Evolutionary conservation across 2,329 filamentous ascomycete genomes (phyloP).

Genomic region (Diaporthe caulivora): DNA sequence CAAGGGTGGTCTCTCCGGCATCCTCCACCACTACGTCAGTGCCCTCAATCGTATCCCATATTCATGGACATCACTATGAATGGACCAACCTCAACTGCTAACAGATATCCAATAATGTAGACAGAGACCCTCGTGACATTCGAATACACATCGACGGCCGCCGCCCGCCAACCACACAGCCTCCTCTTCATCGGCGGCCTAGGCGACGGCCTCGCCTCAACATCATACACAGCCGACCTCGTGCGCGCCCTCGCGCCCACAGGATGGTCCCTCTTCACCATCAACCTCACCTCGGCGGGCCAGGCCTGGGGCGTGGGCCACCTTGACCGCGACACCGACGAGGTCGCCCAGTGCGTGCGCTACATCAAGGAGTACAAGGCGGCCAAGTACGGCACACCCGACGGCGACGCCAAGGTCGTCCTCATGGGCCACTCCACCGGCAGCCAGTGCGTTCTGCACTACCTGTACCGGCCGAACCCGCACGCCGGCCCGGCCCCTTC

Average conservation of each 20-base stretch:
- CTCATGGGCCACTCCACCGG: constrained; percentile 78
- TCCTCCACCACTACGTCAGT: constrained; percentile 51
- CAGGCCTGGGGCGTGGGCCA: constrained; percentile 52
- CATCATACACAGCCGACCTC: constrained; percentile 60
- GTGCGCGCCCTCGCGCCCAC: constrained; percentile 53
- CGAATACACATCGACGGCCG: constrained; percentile 50
- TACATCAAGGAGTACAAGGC: constrained; percentile 51
- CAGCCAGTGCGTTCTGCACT: constrained; percentile 75
- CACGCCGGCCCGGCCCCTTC: constrained; percentile 42
- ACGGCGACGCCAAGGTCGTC: constrained; percentile 62
- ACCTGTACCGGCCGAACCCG: constrained; percentile 60
- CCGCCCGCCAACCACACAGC: constrained; percentile 54
- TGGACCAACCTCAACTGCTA: not conserved
- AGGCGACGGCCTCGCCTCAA: constrained; percentile 62
- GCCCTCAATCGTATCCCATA: not conserved
- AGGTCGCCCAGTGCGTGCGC: constrained; percentile 48
- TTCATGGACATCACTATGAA: not conserved
- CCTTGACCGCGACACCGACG: constrained; percentile 52
- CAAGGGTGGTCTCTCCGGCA: constrained; percentile 48
- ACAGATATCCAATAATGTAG: constrained; percentile 41
- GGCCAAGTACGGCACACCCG: constrained; percentile 45
- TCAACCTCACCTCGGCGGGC: constrained; percentile 56
- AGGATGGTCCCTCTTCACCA: constrained; percentile 52
- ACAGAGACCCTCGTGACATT: constrained; percentile 54
- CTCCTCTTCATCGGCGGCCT: constrained; percentile 66